These are phyloP conservation scores for Apiotrichum montevideense DNA, from an alignment of 1,284 basidiomycete species.

Conservation along the genomic window DNA sequence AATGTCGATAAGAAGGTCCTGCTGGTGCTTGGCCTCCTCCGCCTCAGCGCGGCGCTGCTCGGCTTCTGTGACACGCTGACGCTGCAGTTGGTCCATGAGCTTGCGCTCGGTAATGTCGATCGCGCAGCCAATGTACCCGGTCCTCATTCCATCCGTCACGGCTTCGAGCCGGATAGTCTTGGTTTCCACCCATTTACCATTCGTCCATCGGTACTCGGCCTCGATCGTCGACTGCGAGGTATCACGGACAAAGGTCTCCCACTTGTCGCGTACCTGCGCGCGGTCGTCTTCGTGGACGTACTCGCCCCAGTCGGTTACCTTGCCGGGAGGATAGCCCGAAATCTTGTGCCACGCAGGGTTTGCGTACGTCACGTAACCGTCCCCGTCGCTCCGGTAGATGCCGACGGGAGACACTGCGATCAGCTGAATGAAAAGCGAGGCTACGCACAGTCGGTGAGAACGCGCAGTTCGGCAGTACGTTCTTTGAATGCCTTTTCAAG, in stretches of 20 bases:
- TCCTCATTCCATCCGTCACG: constrained; percentile 24
- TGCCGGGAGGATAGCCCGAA: constrained; percentile 23
- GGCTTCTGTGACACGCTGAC: constrained; percentile 35
- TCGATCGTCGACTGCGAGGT: not conserved
- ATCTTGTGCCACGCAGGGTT: constrained; percentile 37
- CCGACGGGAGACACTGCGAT: constrained; percentile 36
- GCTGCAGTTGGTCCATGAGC: constrained; percentile 37
- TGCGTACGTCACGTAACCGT: constrained; percentile 35
- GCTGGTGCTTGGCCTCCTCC: constrained; percentile 42
- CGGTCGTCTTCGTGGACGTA: constrained; percentile 20
- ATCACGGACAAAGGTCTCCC: constrained; percentile 18
- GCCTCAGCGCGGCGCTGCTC: constrained; percentile 41
- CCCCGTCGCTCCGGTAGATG: constrained; percentile 33
- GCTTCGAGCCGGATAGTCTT: constrained; percentile 37
- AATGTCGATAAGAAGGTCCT: constrained; percentile 45
- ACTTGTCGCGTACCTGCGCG: constrained; percentile 17
- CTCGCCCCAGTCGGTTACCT: constrained; percentile 30
- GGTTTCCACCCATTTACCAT: constrained; percentile 25
- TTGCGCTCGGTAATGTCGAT: constrained; percentile 44
- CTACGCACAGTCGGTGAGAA: not conserved
- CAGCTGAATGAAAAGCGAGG: not conserved
- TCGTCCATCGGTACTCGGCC: constrained; percentile 30
- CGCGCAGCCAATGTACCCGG: constrained; percentile 29
- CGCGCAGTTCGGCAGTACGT: constrained; percentile 15
- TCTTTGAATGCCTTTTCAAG: constrained; percentile 40